Percentiles rank a stretch among this genome's conserved stretches.
phyloP scores from a whole-genome alignment of 371 early-diverging fungal species.

The Homolaphlyctis polyrhiza region DNA sequence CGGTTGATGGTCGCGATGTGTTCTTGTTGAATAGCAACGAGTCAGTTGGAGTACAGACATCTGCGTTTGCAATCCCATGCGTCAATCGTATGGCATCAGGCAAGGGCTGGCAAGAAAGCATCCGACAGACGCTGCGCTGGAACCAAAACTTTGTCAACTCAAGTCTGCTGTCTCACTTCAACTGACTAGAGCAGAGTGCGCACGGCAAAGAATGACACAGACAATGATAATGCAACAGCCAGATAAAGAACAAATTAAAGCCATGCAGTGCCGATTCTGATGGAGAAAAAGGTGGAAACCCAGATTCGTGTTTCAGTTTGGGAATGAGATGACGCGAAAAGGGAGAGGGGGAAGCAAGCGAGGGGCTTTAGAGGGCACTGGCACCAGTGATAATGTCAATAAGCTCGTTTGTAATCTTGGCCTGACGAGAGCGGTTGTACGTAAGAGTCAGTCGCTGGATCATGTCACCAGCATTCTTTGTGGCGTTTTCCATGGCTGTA shows the following conservation, averaged over 20 bases:
- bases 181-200: neutral
- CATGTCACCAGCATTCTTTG: constrained; percentile 96
- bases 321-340: no score
- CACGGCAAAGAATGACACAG: neutral
- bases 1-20: constrained; percentile 29
- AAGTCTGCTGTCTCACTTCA: neutral
- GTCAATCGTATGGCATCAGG: constrained; percentile 10
- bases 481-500: constrained; percentile 99
- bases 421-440: constrained; percentile 95
- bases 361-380: constrained; percentile 60
- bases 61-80: constrained; percentile 24
- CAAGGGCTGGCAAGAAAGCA: constrained; percentile 24
- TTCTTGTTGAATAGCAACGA: constrained; percentile 6
- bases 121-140: constrained; percentile 29
- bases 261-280: no score
- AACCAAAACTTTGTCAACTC: constrained; percentile 29
- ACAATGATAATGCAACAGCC: no score
- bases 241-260: neutral
- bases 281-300: no score
- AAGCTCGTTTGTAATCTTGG: constrained; percentile 95
- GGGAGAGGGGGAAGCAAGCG: no score
- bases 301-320: no score
- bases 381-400: constrained; percentile 94
- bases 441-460: constrained; percentile 66
- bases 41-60: constrained; percentile 10